Evolutionary conservation across 768 basidiomycete genomes (phyloP).

Genomic region (Candolleomyces eurysporus): DNA sequence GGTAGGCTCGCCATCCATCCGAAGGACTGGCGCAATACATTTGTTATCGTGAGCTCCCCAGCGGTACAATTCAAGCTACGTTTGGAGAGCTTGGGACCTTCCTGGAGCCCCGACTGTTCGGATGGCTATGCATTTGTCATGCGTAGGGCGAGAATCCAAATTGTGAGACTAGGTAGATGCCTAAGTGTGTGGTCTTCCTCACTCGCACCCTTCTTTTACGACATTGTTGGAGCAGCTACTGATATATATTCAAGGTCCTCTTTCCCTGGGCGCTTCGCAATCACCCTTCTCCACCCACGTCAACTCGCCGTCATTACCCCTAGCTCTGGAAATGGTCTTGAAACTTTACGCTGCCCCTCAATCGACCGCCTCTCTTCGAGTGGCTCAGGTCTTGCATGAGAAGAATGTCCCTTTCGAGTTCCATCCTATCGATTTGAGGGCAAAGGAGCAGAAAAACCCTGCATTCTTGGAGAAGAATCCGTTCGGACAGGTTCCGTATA

Average conservation of each 20-base stretch:
- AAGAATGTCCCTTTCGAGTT: constrained; percentile 56
- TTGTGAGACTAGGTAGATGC: neutral
- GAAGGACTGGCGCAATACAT: no score
- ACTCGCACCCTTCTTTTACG: neutral
- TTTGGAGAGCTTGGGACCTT: no score
- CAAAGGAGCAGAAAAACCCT: constrained; percentile 46
- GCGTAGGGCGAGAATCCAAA: no score
- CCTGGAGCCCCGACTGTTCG: no score
- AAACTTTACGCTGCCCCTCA: constrained; percentile 38
- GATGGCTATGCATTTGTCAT: no score
- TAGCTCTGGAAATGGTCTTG: constrained; percentile 33
- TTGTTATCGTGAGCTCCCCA: no score
- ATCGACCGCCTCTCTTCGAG: constrained; percentile 49
- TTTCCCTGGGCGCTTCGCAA: no score
- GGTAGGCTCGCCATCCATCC: no score
- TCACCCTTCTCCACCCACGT: no score
- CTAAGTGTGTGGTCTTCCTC: neutral
- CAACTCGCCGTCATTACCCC: neutral
- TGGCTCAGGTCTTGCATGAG: constrained; percentile 52
- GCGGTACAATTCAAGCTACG: no score
- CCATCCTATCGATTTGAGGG: constrained; percentile 38
- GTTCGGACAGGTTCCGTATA: constrained; percentile 61
- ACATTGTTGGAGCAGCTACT: neutral
- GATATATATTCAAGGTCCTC: no score
- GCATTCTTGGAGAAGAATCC: constrained; percentile 52